These are phyloP conservation scores for Monosporozyma servazzii DNA, from an alignment of 805 yeast genomes.

Conservation along the genomic window DNA sequence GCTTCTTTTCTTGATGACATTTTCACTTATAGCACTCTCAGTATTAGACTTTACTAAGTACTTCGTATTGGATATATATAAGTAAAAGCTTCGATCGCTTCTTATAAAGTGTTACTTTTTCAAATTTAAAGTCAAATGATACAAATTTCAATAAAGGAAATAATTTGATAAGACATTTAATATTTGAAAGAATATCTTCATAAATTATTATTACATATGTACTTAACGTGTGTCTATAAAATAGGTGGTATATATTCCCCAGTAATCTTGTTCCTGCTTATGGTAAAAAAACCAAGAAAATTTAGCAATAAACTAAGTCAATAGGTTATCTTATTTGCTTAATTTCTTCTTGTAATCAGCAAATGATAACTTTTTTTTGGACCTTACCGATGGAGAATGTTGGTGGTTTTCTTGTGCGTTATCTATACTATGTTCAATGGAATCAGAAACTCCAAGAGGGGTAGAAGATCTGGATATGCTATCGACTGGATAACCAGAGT, in stretches of 20 bases:
- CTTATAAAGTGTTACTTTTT: background rate
- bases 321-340: slow-evolving; percentile 5
- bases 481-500: background rate
- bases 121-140: background rate
- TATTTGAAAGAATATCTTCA: background rate
- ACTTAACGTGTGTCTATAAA: background rate
- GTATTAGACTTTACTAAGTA: background rate
- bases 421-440: background rate
- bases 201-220: background rate
- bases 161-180: background rate
- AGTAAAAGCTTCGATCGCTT: background rate
- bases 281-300: background rate
- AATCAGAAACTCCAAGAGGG: background rate
- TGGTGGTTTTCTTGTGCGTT: background rate
- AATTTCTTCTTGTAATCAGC: slow-evolving; percentile 31
- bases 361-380: slow-evolving; percentile 29
- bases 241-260: background rate
- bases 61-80: background rate
- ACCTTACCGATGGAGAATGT: background rate
- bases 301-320: no score
- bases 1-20: slow-evolving; percentile 13
- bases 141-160: background rate
- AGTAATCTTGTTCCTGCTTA: background rate
- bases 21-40: background rate
- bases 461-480: background rate